Conservation (phyloP, 1,139 yeast genomes). For the Debaryomycetaceae sp. region DNA sequence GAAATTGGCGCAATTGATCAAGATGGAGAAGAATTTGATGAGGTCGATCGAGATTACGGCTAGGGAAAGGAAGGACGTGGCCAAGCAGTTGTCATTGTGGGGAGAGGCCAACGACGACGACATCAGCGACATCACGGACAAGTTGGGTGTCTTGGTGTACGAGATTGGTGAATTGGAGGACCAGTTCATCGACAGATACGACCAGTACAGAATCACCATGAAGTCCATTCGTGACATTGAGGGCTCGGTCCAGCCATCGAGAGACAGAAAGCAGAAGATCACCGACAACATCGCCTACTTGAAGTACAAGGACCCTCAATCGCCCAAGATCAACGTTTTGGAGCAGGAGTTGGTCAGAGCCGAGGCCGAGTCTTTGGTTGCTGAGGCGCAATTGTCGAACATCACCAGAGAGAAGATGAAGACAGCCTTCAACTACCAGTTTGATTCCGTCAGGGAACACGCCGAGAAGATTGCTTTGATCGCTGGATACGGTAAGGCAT, state of each 20-base stretch:
- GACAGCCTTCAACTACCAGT: constrained; percentile 81
- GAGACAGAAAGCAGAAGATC: constrained; percentile 82
- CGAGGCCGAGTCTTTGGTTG: constrained; percentile 86
- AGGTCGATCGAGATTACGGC: constrained; percentile 77
- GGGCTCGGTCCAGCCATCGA: constrained; percentile 81
- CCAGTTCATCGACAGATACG: constrained; percentile 82
- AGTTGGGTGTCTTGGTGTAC: constrained; percentile 75
- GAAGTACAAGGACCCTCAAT: constrained; percentile 81
- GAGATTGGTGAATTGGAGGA: constrained; percentile 87
- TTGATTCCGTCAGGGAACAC: constrained; percentile 77
- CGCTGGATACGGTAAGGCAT: constrained; percentile 87
- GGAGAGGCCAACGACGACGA: constrained; percentile 85
- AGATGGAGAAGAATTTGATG: constrained; percentile 80
- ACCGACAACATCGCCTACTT: constrained; percentile 81
- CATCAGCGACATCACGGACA: constrained; percentile 81
- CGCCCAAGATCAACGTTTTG: constrained; percentile 74
- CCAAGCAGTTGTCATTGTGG: constrained; percentile 80
- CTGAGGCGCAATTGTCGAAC: constrained; percentile 85
- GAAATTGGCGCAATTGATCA: constrained; percentile 71
- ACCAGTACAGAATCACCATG: constrained; percentile 79
- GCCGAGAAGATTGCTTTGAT: constrained; percentile 82
- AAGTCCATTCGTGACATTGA: constrained; percentile 82
- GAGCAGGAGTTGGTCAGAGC: constrained; percentile 90
- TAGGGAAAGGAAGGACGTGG: constrained; percentile 76
- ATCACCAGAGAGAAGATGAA: constrained; percentile 84